A percentile compares a stretch with the other conserved stretches of the same genome.
phyloP scores from a whole-genome alignment of 768 basidiomycete species.

The Boletellus sp. region DNA sequence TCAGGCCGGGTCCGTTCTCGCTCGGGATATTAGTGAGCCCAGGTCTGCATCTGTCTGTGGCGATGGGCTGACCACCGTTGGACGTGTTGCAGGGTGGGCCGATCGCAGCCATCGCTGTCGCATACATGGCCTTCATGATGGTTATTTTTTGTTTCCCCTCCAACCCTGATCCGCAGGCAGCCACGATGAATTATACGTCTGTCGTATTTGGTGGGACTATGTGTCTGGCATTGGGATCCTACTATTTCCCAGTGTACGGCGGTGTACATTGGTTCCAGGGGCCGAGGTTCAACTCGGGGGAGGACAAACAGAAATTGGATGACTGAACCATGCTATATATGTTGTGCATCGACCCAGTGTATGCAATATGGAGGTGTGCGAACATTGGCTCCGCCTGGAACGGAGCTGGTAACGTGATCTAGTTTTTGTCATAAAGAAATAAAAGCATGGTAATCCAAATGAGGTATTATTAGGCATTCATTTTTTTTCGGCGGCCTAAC shows the following conservation, averaged over 20 bases:
- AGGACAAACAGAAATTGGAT: too few species aligned
- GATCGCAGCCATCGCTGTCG: conserved; percentile 48
- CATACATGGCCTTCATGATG: conserved; percentile 63
- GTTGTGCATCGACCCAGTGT: too few species aligned
- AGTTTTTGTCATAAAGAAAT: too few species aligned
- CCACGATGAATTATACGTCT: conserved; percentile 67
- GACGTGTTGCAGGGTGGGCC: conserved; percentile 43
- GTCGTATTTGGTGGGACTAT: conserved; percentile 61
- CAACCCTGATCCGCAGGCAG: conserved; percentile 38
- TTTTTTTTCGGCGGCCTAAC: too few species aligned
- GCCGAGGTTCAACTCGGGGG: conserved; percentile 27
- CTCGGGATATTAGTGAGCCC: conserved; percentile 39
- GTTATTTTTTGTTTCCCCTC: conserved; percentile 61
- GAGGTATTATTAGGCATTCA: too few species aligned
- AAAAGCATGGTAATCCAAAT: too few species aligned
- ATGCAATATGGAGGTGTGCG: too few species aligned
- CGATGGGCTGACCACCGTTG: neutral
- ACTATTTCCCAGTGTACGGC: conserved; percentile 66
- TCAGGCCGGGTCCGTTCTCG: conserved; percentile 44
- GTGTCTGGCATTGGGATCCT: conserved; percentile 53
- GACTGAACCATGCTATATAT: too few species aligned
- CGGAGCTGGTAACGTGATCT: too few species aligned
- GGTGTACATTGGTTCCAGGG: conserved; percentile 69
- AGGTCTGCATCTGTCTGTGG: neutral
- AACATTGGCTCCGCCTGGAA: too few species aligned